Conservation (phyloP, 805 yeast species). For the Schwanniomyces sp. region DNA sequence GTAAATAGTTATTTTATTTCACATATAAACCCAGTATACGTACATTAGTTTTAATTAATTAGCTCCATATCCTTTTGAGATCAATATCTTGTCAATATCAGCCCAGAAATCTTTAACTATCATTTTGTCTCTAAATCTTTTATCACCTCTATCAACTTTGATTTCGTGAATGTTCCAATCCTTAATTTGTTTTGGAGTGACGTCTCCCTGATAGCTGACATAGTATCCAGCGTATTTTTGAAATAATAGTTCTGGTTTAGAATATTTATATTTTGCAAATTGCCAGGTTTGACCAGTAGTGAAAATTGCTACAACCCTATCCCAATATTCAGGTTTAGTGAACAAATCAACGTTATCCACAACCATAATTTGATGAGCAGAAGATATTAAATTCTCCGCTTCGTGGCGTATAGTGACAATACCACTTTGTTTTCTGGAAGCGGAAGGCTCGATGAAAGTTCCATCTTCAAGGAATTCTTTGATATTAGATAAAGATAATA, state of each 20-base stretch:
- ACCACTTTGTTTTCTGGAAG: constrained; percentile 32
- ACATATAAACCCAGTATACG: background rate
- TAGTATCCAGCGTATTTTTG: constrained; percentile 83
- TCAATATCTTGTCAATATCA: constrained; percentile 70
- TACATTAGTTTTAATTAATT: background rate
- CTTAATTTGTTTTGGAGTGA: constrained; percentile 68
- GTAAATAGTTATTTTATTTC: constrained; percentile 4
- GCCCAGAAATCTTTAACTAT: constrained; percentile 86
- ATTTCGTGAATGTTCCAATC: constrained; percentile 89
- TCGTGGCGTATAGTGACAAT: constrained; percentile 54
- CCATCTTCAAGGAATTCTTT: constrained; percentile 66
- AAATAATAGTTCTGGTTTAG: constrained; percentile 76
- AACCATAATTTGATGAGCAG: constrained; percentile 67
- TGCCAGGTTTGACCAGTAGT: constrained; percentile 99
- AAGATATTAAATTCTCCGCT: constrained; percentile 50
- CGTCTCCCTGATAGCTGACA: constrained; percentile 74
- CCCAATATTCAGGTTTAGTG: constrained; percentile 96
- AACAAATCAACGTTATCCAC: constrained; percentile 83
- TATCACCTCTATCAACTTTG: constrained; percentile 70
- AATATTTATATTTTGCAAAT: constrained; percentile 81
- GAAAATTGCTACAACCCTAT: constrained; percentile 90
- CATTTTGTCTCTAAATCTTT: constrained; percentile 86
- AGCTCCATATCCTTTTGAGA: constrained; percentile 57
- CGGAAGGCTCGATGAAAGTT: constrained; percentile 55
- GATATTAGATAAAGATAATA: constrained; percentile 38